Conservation (phyloP, 108 stramenopile genomes). For the Chaetoceros muelleri region DNA sequence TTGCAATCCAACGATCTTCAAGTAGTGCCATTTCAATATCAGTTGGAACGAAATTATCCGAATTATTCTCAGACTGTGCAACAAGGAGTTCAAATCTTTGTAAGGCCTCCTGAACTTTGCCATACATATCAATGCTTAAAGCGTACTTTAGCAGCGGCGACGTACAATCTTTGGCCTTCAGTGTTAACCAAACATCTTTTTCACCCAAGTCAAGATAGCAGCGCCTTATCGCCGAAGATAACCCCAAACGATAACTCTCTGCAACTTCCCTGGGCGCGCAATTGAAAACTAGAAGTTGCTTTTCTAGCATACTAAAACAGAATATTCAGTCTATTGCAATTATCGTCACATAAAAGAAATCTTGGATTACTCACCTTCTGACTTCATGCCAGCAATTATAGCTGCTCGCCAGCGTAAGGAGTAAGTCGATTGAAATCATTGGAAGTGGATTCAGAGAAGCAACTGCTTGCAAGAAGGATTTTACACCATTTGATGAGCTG, state of each 20-base stretch:
- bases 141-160: conserved; percentile 38
- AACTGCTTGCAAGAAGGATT: conserved; percentile 39
- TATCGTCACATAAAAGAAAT: too few species aligned
- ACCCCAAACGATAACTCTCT: neutral
- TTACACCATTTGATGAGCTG: conserved; percentile 24
- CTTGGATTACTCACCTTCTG: conserved; percentile 7
- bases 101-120: conserved; percentile 50
- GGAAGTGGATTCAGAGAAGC: conserved; percentile 43
- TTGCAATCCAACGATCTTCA: conserved; percentile 87
- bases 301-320: neutral
- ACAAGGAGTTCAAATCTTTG: conserved; percentile 42
- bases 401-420: conserved; percentile 39
- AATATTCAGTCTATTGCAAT: too few species aligned
- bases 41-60: conserved; percentile 17
- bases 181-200: conserved; percentile 25
- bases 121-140: conserved; percentile 62
- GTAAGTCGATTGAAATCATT: conserved; percentile 34
- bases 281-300: neutral
- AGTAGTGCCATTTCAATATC: conserved; percentile 76
- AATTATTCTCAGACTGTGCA: conserved; percentile 11
- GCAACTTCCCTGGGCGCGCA: neutral
- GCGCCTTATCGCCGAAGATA: conserved; percentile 31
- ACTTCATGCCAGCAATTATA: conserved; percentile 70
- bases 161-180: conserved; percentile 34
- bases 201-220: conserved; percentile 54